These are phyloP conservation scores for Syzygium jambos DNA, from an alignment of 345 rosid species.

Conservation along the genomic window DNA sequence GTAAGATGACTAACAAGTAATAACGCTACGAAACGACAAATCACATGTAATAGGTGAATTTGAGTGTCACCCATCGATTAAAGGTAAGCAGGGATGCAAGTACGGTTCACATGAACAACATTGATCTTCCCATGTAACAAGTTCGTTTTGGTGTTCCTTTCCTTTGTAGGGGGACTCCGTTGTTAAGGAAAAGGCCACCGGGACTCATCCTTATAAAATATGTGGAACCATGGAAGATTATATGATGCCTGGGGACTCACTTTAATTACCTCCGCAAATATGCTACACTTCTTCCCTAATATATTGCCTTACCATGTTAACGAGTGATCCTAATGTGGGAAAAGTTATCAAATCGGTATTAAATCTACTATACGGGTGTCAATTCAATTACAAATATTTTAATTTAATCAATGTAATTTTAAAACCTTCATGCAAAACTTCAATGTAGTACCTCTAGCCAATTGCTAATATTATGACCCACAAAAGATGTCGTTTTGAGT, in stretches of 20 bases:
- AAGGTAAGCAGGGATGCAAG: background rate
- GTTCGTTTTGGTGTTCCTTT: no score
- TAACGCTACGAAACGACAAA: background rate
- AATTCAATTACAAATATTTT: no score
- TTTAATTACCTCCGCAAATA: background rate
- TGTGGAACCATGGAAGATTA: no score
- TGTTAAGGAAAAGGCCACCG: no score
- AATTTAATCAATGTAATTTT: no score
- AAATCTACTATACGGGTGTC: accelerated
- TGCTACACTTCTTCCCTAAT: no score
- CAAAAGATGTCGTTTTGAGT: no score
- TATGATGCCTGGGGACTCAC: background rate
- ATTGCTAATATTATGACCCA: accelerated
- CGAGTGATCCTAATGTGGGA: background rate
- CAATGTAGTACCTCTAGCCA: accelerated
- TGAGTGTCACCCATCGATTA: background rate
- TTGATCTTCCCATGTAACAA: background rate
- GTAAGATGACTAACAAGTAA: background rate
- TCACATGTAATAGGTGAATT: background rate
- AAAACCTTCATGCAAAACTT: no score
- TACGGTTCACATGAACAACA: background rate
- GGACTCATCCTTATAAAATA: no score
- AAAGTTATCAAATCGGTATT: background rate
- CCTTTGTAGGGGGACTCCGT: no score
- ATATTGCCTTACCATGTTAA: no score